Evolutionary conservation across 208 protist species (phyloP).

Genomic region (Trypanosoma boissoni): DNA sequence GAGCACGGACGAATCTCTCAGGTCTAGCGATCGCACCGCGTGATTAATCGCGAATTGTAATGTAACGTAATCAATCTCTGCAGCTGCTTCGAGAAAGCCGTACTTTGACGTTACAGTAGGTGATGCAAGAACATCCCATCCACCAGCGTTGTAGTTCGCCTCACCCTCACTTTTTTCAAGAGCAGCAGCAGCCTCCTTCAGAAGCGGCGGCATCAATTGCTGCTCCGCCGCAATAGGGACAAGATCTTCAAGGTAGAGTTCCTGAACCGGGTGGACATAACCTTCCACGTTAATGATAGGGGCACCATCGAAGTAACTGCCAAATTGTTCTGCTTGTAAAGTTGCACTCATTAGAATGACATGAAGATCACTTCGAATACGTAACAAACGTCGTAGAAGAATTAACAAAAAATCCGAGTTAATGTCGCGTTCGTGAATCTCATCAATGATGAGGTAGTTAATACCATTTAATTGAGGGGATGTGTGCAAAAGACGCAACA

Average conservation of each 20-base stretch:
- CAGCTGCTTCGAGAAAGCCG: slow-evolving; percentile 54
- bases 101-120: slow-evolving; percentile 47
- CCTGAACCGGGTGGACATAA: slow-evolving; percentile 79
- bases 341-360: slow-evolving; percentile 97
- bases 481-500: slow-evolving; percentile 94
- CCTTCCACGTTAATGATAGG: slow-evolving; percentile 86
- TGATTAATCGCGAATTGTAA: slow-evolving; percentile 85
- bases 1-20: slow-evolving; percentile 69
- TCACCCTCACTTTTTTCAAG: slow-evolving; percentile 12
- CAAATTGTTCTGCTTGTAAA: slow-evolving; percentile 85
- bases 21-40: slow-evolving; percentile 65
- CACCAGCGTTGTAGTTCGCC: not conserved
- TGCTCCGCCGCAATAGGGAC: slow-evolving; percentile 54
- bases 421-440: slow-evolving; percentile 99
- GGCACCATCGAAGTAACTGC: slow-evolving; percentile 74
- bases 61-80: slow-evolving; percentile 83
- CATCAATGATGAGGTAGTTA: slow-evolving; percentile 98
- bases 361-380: slow-evolving; percentile 90
- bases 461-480: slow-evolving; percentile 90
- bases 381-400: slow-evolving; percentile 91
- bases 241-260: slow-evolving; percentile 83
- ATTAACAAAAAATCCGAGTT: slow-evolving; percentile 98
- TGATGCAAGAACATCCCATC: too few relatives aligned
- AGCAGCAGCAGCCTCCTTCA: slow-evolving; percentile 51
- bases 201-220: slow-evolving; percentile 69